A percentile compares a stretch with the other conserved stretches of the same genome.
phyloP scores from a whole-genome alignment of 1,139 yeast species.

The Suhomyces wounanorum region DNA sequence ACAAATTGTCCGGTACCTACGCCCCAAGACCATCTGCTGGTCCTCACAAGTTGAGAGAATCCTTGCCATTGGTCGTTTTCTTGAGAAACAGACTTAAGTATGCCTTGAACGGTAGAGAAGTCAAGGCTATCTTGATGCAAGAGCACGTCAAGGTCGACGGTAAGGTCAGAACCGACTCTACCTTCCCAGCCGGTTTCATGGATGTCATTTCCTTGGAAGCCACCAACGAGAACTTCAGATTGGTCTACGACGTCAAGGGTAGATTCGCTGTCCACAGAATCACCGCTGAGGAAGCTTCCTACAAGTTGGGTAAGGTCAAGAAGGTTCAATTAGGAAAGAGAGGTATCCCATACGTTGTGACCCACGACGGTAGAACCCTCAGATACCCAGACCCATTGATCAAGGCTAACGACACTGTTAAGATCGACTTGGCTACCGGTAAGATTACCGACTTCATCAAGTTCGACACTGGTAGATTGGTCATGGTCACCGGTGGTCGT shows the following conservation, averaged over 20 bases:
- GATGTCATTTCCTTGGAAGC: slow-evolving; percentile 96
- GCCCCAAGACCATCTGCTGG: slow-evolving; percentile 99
- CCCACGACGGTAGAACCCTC: slow-evolving; percentile 99
- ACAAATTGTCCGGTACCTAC: slow-evolving; percentile 98
- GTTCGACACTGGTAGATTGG: slow-evolving; percentile 94
- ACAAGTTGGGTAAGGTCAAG: slow-evolving; percentile 98
- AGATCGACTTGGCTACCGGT: slow-evolving; percentile 94
- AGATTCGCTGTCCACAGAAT: slow-evolving; percentile 99
- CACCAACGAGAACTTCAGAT: slow-evolving; percentile 99
- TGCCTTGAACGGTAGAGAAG: slow-evolving; percentile 99
- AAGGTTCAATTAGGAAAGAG: slow-evolving; percentile 97
- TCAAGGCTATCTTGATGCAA: slow-evolving; percentile 98
- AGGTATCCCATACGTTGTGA: slow-evolving; percentile 96
- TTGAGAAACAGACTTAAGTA: slow-evolving; percentile 99
- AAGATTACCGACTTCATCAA: slow-evolving; percentile 89
- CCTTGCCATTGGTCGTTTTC: slow-evolving; percentile 96
- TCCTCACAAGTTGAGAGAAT: slow-evolving; percentile 99
- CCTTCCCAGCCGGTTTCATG: slow-evolving; percentile 99
- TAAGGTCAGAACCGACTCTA: slow-evolving; percentile 98
- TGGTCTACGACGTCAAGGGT: slow-evolving; percentile 97
- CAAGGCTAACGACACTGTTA: slow-evolving; percentile 96
- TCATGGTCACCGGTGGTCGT: slow-evolving; percentile 99
- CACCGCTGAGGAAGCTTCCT: slow-evolving; percentile 96
- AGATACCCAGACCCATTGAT: slow-evolving; percentile 98
- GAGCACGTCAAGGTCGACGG: slow-evolving; percentile 99